Conservation (phyloP, 2,329 filamentous ascomycete species). For the Fusarium beomiforme region DNA sequence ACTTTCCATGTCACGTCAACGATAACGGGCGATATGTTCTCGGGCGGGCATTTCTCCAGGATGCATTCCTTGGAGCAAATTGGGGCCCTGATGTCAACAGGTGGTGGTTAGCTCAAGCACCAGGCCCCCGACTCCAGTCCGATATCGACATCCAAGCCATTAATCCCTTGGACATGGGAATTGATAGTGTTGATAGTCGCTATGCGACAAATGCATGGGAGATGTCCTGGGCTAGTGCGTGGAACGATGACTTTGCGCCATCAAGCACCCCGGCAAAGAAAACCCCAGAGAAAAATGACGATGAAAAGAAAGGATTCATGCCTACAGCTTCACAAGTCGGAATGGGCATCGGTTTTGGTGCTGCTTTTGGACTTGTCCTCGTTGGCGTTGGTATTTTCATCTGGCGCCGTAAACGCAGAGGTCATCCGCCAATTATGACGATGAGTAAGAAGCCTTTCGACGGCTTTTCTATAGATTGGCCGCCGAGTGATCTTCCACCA, state of each 20-base stretch:
- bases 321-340: not conserved
- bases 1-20: slow-evolving; percentile 53
- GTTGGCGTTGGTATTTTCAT: not conserved
- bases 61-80: slow-evolving; percentile 56
- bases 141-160: not conserved
- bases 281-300: not conserved
- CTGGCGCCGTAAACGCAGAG: not conserved
- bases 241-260: not conserved
- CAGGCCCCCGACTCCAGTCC: slow-evolving; percentile 7
- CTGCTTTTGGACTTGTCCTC: not conserved
- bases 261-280: not conserved
- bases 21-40: slow-evolving; percentile 43
- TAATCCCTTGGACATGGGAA: not conserved
- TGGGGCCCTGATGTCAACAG: slow-evolving; percentile 42
- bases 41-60: slow-evolving; percentile 55
- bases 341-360: not conserved
- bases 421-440: not conserved
- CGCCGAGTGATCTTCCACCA: not conserved
- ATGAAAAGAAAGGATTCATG: not conserved
- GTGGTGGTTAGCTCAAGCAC: slow-evolving; percentile 32
- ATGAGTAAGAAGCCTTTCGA: not conserved
- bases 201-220: slow-evolving; percentile 19
- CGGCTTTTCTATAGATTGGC: not conserved
- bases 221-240: slow-evolving; percentile 19
- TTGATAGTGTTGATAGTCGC: not conserved